phyloP scores from a whole-genome alignment of 306 rosid genomes.

The Leucaena leucocephala region DNA sequence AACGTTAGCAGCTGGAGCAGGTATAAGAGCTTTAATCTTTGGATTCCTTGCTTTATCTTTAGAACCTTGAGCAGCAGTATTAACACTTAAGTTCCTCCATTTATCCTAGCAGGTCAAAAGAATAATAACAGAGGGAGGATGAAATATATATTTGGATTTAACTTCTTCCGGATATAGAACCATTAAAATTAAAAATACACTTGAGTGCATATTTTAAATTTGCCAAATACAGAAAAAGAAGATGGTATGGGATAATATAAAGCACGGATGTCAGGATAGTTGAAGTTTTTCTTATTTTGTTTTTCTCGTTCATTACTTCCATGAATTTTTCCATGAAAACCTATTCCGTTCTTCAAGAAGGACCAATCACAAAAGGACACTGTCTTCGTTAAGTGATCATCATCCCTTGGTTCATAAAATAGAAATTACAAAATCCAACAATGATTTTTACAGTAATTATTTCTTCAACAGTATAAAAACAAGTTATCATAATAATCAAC shows the following conservation, averaged over 20 bases:
- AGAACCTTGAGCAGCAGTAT: slow-evolving; percentile 52
- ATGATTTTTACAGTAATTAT: neutral
- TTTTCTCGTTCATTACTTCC: neutral
- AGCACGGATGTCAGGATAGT: neutral
- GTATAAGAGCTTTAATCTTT: slow-evolving; percentile 40
- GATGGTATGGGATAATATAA: neutral
- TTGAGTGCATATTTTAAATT: neutral
- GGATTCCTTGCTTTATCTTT: slow-evolving; percentile 56
- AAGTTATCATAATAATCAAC: neutral
- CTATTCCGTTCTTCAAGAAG: neutral
- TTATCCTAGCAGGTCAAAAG: slow-evolving; percentile 62
- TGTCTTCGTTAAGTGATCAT: neutral
- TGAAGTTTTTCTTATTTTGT: neutral
- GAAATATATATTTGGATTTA: neutral
- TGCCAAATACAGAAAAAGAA: neutral
- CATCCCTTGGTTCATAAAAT: neutral
- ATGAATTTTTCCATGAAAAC: neutral
- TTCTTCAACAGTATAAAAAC: neutral
- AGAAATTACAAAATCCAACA: neutral
- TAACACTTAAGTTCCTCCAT: slow-evolving; percentile 83
- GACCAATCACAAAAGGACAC: neutral
- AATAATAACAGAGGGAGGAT: slow-evolving; percentile 2
- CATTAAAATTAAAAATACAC: neutral
- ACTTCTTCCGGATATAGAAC: neutral
- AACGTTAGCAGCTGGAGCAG: slow-evolving; percentile 33